phyloP scores from a whole-genome alignment of 1,284 basidiomycete genomes.

The Marasmius fiardii region DNA sequence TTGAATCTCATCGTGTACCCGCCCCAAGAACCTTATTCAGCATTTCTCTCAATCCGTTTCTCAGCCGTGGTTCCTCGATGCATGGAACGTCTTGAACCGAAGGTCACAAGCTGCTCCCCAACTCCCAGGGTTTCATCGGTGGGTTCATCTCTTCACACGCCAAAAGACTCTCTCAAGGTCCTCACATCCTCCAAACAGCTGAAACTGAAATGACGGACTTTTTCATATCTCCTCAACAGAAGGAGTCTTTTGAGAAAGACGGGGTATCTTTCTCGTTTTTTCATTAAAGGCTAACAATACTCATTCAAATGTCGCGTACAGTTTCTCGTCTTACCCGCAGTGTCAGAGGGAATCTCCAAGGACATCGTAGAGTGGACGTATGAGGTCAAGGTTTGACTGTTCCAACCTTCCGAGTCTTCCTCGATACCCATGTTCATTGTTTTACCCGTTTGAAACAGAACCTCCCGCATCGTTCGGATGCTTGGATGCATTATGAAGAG shows the following conservation, averaged over 20 bases:
- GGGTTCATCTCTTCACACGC: neutral
- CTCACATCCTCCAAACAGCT: neutral
- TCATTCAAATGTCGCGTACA: neutral
- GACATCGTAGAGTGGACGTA: conserved; percentile 15
- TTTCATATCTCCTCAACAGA: conserved; percentile 7
- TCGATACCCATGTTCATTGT: neutral
- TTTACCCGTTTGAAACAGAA: conserved; percentile 1
- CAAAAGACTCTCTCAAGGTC: neutral
- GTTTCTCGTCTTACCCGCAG: conserved; percentile 14
- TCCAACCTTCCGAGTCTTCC: neutral
- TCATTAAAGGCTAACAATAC: too few species aligned
- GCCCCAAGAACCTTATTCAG: too few species aligned
- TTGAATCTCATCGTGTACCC: too few species aligned
- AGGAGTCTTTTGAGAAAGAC: conserved; percentile 12
- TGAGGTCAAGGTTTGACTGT: conserved; percentile 15
- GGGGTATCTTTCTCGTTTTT: conserved; percentile 10
- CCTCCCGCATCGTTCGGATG: conserved; percentile 13
- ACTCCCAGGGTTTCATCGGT: too few species aligned
- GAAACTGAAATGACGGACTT: neutral
- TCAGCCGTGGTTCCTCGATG: too few species aligned
- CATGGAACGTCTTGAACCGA: too few species aligned
- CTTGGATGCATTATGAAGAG: conserved; percentile 21
- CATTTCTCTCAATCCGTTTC: too few species aligned
- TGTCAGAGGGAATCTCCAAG: conserved; percentile 9
- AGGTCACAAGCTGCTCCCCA: too few species aligned